Conservation (phyloP, 495 filamentous ascomycete genomes). For the Aspergillus sclerotioniger region DNA sequence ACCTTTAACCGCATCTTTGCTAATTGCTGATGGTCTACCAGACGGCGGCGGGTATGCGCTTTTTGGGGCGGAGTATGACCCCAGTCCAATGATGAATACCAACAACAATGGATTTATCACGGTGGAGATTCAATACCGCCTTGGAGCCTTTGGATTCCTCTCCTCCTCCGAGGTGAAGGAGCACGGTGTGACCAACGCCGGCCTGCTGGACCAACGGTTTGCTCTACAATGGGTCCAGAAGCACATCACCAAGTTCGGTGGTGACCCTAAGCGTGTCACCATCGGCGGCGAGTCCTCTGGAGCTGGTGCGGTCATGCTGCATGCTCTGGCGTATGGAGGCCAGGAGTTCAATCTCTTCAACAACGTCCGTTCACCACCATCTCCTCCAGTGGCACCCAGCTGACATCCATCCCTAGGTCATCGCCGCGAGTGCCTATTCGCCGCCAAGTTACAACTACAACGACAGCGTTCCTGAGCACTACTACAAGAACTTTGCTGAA, state of each 20-base stretch:
- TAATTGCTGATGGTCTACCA: background rate
- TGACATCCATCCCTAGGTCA: conserved; percentile 30
- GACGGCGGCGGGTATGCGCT: conserved; percentile 62
- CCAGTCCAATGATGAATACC: conserved; percentile 12
- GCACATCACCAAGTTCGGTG: conserved; percentile 49
- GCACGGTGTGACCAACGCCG: conserved; percentile 52
- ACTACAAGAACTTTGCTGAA: conserved; percentile 56
- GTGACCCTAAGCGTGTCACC: conserved; percentile 39
- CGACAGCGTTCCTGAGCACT: conserved; percentile 47
- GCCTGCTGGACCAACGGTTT: conserved; percentile 62
- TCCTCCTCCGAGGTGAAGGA: conserved; percentile 53
- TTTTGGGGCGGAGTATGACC: conserved; percentile 10
- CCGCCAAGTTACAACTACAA: conserved; percentile 51
- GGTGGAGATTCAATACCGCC: conserved; percentile 70
- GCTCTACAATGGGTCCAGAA: conserved; percentile 60
- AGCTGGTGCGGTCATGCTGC: conserved; percentile 49
- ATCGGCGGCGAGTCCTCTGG: conserved; percentile 42
- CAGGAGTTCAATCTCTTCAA: conserved; percentile 17
- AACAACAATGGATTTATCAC: conserved; percentile 59
- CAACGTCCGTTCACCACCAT: conserved; percentile 15
- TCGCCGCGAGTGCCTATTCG: conserved; percentile 52
- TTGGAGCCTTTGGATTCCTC: conserved; percentile 66
- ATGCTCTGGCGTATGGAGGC: conserved; percentile 52
- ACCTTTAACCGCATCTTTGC: background rate
- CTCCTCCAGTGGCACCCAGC: background rate